Evolutionary conservation across 208 protist genomes (phyloP), one percentile per base, ranked within the genome.

Genomic region (Herpetomonas tarakana): DNA sequence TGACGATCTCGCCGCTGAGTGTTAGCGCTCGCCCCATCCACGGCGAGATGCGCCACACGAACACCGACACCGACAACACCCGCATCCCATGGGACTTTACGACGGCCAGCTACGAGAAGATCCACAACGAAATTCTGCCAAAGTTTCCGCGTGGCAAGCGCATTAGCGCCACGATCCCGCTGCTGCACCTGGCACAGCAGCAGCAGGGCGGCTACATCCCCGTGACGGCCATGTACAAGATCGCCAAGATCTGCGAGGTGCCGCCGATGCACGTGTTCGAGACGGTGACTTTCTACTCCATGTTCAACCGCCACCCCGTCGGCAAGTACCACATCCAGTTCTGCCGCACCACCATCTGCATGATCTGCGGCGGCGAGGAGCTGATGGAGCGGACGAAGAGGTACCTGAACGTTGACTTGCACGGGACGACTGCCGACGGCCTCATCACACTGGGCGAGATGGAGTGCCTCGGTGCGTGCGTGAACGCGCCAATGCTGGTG

Each of bases 241-340:
- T 97, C 52, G 91, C 93, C 6, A 83, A 94, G 45, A 96, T 97
- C 30, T 97, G 88, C 60, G 93, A 95, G 38, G 88, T 97, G 9
- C 83, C 85, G 16, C 87, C 87, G 28, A 96, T 94, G 81, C 81
- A 92, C 54, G 93, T 97, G 27, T 97, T 94, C 66, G 87, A 97
- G 57, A 88, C 80, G 2, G 91, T 94, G 9, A 96, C 93, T 7
- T 97, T 97, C 63, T 97, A 97, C 76, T 88, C 88, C n/a, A 97
- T 97, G 93, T 96, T 93, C 71, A 97, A 97, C 68, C 87, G 89
- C n/a, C 83, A 93, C 38, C 93, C 93, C 2, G 87, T 97, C 1
- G 93, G 93, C 27, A 96, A 96, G 70, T 97, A 96, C 69, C 91
- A 97, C 82, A 81, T 97, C 0, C 92, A 97, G 75, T 93, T 97